These are phyloP conservation scores for Termitomyces sp. DNA, from an alignment of 768 basidiomycete species.

Conservation along the genomic window DNA sequence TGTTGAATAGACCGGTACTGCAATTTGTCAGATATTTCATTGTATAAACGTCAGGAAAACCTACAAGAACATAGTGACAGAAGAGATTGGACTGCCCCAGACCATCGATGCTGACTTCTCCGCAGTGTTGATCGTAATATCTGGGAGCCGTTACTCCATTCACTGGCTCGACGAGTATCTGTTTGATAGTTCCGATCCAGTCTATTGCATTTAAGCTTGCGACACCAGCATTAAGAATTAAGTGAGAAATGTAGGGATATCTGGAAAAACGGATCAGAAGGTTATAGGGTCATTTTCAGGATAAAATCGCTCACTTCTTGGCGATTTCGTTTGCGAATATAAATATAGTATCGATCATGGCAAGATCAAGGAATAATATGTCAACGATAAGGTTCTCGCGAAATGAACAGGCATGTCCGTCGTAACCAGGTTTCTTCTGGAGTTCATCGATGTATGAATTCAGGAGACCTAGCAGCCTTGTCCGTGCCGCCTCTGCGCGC, in stretches of 20 bases:
- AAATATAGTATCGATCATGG: slow-evolving; percentile 56
- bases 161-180: slow-evolving; percentile 45
- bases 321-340: slow-evolving; percentile 54
- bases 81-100: slow-evolving; percentile 87
- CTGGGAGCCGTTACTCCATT: slow-evolving; percentile 48
- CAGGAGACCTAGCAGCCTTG: slow-evolving; percentile 47
- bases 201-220: slow-evolving; percentile 54
- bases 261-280: slow-evolving; percentile 30
- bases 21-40: not conserved
- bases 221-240: slow-evolving; percentile 79
- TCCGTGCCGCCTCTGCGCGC: slow-evolving; percentile 59
- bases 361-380: slow-evolving; percentile 64
- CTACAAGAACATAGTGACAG: slow-evolving; percentile 73
- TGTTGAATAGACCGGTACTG: slow-evolving; percentile 65
- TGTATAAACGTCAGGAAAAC: not conserved
- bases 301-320: slow-evolving; percentile 42
- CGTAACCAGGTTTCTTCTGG: slow-evolving; percentile 31
- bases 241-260: slow-evolving; percentile 76
- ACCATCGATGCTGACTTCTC: slow-evolving; percentile 62
- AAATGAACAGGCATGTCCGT: slow-evolving; percentile 56
- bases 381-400: slow-evolving; percentile 55
- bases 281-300: not conserved
- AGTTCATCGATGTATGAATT: slow-evolving; percentile 49
- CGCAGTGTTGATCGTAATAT: slow-evolving; percentile 55
- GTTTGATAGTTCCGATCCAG: slow-evolving; percentile 41